Conservation (phyloP, 2,329 filamentous ascomycete species). For the Paracoccidioides brasiliensis region DNA sequence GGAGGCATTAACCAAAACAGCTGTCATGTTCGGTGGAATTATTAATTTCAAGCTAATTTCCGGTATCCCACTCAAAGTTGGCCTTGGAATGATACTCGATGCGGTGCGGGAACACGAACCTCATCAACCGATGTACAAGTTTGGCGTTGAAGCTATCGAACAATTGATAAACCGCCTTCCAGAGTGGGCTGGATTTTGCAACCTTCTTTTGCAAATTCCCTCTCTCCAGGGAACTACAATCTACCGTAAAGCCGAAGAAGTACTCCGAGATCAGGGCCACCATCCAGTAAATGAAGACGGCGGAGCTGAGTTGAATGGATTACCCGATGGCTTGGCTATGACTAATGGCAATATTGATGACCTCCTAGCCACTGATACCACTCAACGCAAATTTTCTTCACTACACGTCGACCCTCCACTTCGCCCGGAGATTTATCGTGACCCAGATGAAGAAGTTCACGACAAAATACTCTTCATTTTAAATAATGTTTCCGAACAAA, state of each 20-base stretch:
- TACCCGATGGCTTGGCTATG: constrained; percentile 36
- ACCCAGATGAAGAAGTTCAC: constrained; percentile 72
- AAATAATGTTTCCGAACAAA: constrained; percentile 90
- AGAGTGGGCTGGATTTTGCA: constrained; percentile 94
- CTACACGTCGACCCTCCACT: constrained; percentile 62
- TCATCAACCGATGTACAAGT: constrained; percentile 92
- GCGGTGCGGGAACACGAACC: constrained; percentile 74
- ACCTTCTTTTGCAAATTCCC: constrained; percentile 67
- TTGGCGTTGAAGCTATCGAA: constrained; percentile 86
- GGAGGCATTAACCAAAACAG: constrained; percentile 90
- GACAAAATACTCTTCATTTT: constrained; percentile 91
- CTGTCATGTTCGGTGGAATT: constrained; percentile 90
- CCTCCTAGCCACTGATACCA: constrained; percentile 43
- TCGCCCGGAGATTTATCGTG: constrained; percentile 54
- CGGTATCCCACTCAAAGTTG: constrained; percentile 79
- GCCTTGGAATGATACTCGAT: constrained; percentile 95
- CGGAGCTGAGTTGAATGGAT: constrained; percentile 24
- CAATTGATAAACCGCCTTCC: constrained; percentile 70
- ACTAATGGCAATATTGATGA: constrained; percentile 62
- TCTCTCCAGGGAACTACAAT: constrained; percentile 75
- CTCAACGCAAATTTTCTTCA: constrained; percentile 60
- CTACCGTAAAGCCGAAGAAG: constrained; percentile 67
- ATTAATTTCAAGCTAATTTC: constrained; percentile 89
- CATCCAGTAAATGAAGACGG: constrained; percentile 45
- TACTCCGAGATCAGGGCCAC: constrained; percentile 54